Percentiles rank a stretch among this genome's conserved stretches.
Conservation (phyloP, 2,329 filamentous ascomycete species). For the Curvularia spicifera region DNA sequence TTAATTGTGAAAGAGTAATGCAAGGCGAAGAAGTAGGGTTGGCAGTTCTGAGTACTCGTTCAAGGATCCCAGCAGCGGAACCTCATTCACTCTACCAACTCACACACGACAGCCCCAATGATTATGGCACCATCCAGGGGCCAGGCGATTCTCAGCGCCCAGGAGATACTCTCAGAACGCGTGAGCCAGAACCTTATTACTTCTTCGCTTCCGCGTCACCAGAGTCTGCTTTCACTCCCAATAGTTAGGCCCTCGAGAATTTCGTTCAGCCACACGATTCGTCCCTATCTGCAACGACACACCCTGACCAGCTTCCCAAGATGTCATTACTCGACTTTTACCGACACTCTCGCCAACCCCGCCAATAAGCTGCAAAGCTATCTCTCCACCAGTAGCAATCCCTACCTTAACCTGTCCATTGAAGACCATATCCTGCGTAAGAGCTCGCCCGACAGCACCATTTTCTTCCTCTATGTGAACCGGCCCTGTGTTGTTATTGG, state of each 20-base stretch:
- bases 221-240: not conserved
- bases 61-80: conserved; percentile 9
- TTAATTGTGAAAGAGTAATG: not conserved
- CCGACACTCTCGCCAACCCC: conserved; percentile 39
- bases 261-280: not conserved
- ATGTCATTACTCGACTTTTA: conserved; percentile 32
- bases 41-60: conserved; percentile 11
- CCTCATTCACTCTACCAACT: conserved; percentile 11
- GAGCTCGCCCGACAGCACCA: conserved; percentile 71
- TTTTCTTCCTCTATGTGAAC: conserved; percentile 91
- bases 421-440: conserved; percentile 87
- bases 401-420: conserved; percentile 89
- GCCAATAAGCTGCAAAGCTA: conserved; percentile 54
- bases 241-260: conserved; percentile 2
- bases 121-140: conserved; percentile 32
- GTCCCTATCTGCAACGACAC: not conserved
- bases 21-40: conserved; percentile 13
- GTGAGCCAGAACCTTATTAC: not conserved
- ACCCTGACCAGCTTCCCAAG: not conserved
- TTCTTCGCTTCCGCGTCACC: not conserved
- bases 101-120: conserved; percentile 7
- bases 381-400: conserved; percentile 65
- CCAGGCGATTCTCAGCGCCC: not conserved
- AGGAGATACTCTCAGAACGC: not conserved
- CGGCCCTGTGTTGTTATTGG: conserved; percentile 87